Conservation (phyloP, 1,139 yeast species). For the Taphrina communis region DNA sequence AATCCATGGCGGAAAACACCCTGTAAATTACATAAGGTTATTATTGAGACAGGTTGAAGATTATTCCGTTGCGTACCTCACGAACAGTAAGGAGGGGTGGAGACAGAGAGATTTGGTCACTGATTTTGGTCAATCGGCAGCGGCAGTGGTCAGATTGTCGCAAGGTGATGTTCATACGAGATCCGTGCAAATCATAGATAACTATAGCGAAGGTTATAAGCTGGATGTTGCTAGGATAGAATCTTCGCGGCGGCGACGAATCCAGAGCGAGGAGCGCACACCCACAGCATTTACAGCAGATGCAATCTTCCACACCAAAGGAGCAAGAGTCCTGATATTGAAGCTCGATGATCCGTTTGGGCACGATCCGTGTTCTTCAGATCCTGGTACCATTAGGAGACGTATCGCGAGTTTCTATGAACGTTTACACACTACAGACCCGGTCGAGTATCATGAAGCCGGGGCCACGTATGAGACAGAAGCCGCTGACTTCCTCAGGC, state of each 20-base stretch:
- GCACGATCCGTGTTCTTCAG: not conserved
- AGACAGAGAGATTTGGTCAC: not conserved
- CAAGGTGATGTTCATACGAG: too few relatives aligned
- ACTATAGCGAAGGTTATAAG: not conserved
- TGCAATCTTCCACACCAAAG: conserved; percentile 17
- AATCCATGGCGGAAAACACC: not conserved
- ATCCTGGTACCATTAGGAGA: not conserved
- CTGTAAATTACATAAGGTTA: not conserved
- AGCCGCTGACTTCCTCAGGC: not conserved
- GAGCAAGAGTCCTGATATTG: not conserved
- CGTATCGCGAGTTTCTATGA: conserved; percentile 8
- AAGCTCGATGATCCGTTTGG: conserved; percentile 6
- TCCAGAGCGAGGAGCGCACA: conserved; percentile 5
- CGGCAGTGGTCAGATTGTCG: too few relatives aligned
- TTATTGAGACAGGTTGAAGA: not conserved
- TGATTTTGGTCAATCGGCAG: too few relatives aligned
- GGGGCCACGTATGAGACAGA: not conserved
- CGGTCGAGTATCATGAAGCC: not conserved
- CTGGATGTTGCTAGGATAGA: not conserved
- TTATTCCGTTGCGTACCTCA: not conserved
- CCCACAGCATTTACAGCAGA: conserved; percentile 9
- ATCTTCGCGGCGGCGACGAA: not conserved
- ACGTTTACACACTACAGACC: not conserved
- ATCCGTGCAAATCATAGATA: too few relatives aligned
- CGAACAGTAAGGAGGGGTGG: not conserved